Conservation (phyloP, 257 asterid genomes). For the Solanum corneliomulleri region DNA sequence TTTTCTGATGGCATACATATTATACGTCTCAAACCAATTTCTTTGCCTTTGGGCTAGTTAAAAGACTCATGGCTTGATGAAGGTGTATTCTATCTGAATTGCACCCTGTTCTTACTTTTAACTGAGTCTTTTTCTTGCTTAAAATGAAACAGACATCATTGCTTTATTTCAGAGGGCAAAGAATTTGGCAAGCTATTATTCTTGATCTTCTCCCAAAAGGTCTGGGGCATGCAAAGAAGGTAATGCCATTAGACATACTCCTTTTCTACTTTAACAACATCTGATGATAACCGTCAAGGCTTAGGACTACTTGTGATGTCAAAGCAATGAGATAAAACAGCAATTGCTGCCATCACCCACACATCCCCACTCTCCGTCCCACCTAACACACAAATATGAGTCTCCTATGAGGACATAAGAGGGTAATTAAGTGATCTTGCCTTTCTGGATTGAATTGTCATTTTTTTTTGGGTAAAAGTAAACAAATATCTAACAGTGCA, state of each 20-base stretch:
- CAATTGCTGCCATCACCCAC: neutral
- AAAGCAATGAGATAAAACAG: neutral
- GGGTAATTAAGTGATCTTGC: neutral
- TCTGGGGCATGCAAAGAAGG: conserved; percentile 61
- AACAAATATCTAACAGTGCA: neutral
- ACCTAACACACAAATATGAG: neutral
- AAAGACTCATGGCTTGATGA: neutral
- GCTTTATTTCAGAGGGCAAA: conserved; percentile 92
- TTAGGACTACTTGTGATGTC: neutral
- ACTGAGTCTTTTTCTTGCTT: conserved; percentile 2
- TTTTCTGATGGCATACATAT: neutral
- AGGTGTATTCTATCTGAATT: neutral
- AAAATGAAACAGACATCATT: conserved; percentile 51
- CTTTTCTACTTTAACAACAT: neutral
- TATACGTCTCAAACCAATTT: neutral
- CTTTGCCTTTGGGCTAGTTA: neutral
- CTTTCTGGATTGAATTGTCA: neutral
- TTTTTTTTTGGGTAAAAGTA: neutral
- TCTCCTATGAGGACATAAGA: neutral
- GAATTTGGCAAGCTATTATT: conserved; percentile 78
- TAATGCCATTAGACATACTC: conserved; percentile 1
- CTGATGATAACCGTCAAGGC: neutral
- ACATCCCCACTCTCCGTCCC: neutral
- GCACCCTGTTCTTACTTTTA: neutral
- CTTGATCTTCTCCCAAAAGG: conserved; percentile 88